A percentile compares a stretch with the other conserved stretches of the same genome.
These are phyloP conservation scores for Isabelozyma gotoi DNA, from an alignment of 805 yeast genomes.

Conservation along the genomic window DNA sequence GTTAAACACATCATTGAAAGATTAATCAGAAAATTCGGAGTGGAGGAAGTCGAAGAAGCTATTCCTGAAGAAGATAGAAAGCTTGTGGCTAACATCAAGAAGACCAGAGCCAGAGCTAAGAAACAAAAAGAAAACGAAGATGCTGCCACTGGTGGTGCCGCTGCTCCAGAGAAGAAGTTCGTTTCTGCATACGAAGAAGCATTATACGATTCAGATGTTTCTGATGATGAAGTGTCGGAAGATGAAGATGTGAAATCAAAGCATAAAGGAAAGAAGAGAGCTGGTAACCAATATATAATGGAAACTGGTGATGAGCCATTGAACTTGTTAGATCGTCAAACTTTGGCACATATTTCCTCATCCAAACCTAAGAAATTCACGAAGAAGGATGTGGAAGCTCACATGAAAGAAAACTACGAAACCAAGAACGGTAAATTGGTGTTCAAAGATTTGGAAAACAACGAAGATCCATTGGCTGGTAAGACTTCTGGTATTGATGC, in stretches of 20 bases:
- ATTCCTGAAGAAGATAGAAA: slow-evolving; percentile 92
- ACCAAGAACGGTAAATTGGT: slow-evolving; percentile 69
- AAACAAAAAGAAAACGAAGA: slow-evolving; percentile 57
- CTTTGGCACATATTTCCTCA: slow-evolving; percentile 86
- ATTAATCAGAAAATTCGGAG: slow-evolving; percentile 86
- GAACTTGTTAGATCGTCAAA: slow-evolving; percentile 81
- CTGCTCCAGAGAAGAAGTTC: slow-evolving; percentile 47
- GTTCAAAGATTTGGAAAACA: slow-evolving; percentile 50
- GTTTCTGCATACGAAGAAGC: slow-evolving; percentile 93
- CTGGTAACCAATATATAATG: slow-evolving; percentile 64
- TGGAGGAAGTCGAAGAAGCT: slow-evolving; percentile 72
- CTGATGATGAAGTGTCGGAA: slow-evolving; percentile 54
- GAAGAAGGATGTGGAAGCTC: slow-evolving; percentile 38
- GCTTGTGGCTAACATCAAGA: slow-evolving; percentile 80
- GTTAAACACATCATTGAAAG: slow-evolving; percentile 93
- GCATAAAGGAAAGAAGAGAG: slow-evolving; percentile 29
- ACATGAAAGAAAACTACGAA: slow-evolving; percentile 40
- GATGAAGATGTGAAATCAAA: slow-evolving; percentile 42
- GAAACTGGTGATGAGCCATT: slow-evolving; percentile 78
- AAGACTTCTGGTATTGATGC: slow-evolving; percentile 74
- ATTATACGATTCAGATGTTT: slow-evolving; percentile 66
- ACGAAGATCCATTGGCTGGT: slow-evolving; percentile 44
- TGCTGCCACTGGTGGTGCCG: slow-evolving; percentile 15
- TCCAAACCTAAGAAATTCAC: slow-evolving; percentile 69
- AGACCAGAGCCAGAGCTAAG: slow-evolving; percentile 80